Evolutionary conservation across 495 filamentous ascomycete species (phyloP), one percentile per base, ranked within the genome.

Genomic region (Xylaria palmicola): DNA sequence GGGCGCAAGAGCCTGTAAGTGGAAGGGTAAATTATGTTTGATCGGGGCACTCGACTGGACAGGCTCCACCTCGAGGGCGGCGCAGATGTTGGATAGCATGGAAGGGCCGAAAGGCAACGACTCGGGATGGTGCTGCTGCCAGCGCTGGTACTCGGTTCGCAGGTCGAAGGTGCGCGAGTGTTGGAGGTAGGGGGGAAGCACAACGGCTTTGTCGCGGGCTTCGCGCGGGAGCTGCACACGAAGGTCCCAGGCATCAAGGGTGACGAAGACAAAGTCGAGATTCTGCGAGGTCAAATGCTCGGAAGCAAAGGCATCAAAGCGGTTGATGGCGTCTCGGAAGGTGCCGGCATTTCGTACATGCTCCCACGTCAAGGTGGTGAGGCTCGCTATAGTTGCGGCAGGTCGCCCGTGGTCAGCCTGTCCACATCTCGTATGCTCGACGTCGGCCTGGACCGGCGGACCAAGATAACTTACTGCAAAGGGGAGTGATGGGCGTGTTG

Each of bases 341-440:
- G 91, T 90, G 52, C 94, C 94, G 66, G 95, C 93, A 62, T 91
- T 91, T 69, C 95, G 90, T 68, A 98, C 95, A 77, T 98, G 92
- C 75, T 98, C 94, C 95, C 95, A 98, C 39, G 94, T 97, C 65
- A 98, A 81, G 59, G 94, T 98, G 26, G 94, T 98, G 74, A 98
- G 83, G 77, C 93, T 97, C 74, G 94, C 93, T 96, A 69, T 67
- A 60, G 40, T 40, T 37, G 48, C 22, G 41, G 61, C 20, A 65
- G 48, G 48, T 17, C 30, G 32, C 32, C 40, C 59, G 12, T 36
- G 40, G 50, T 61, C 32, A 61, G 59, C 50, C 39, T 37, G 15
- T 13, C 19, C 32, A 47, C 20, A 1, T 59, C 37, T 10, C 30
- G 41, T 55, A 62, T 58, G 56, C 68, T 74, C 63, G 71, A 66